phyloP scores from a whole-genome alignment of 352 stramenopile species.

The Phytophthora melonis region DNA sequence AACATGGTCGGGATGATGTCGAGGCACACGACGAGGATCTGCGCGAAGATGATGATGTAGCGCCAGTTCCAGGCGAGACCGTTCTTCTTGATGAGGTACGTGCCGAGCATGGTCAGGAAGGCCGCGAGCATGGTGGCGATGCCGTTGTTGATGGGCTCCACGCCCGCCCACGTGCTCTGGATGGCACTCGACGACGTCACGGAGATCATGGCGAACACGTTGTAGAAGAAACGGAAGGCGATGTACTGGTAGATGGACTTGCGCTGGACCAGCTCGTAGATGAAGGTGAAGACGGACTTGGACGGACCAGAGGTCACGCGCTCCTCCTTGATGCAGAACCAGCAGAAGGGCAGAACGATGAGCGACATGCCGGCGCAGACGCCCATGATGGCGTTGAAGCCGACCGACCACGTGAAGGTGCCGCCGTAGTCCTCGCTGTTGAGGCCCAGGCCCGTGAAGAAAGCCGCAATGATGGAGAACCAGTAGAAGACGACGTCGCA shows the following conservation, averaged over 20 bases:
- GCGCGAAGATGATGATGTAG: slow-evolving; percentile 46
- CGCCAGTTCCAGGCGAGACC: slow-evolving; percentile 67
- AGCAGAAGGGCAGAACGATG: slow-evolving; percentile 49
- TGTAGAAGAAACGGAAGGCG: slow-evolving; percentile 63
- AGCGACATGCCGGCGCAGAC: slow-evolving; percentile 47
- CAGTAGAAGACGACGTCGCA: slow-evolving; percentile 47
- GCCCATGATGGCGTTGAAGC: slow-evolving; percentile 66
- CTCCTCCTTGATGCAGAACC: slow-evolving; percentile 62
- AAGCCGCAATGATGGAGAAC: slow-evolving; percentile 49
- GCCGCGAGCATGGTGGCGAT: slow-evolving; percentile 60
- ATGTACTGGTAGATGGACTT: slow-evolving; percentile 63
- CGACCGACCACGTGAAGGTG: slow-evolving; percentile 64
- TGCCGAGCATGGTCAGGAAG: slow-evolving; percentile 54
- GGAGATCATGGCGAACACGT: slow-evolving; percentile 57
- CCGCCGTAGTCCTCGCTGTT: slow-evolving; percentile 65
- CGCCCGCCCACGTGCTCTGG: slow-evolving; percentile 62
- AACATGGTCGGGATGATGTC: slow-evolving; percentile 62
- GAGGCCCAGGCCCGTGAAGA: slow-evolving; percentile 59
- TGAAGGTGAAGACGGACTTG: slow-evolving; percentile 46
- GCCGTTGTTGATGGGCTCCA: slow-evolving; percentile 69
- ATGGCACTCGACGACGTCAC: slow-evolving; percentile 64
- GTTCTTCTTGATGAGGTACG: slow-evolving; percentile 46
- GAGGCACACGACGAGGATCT: slow-evolving; percentile 57
- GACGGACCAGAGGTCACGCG: slow-evolving; percentile 32
- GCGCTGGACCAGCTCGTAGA: slow-evolving; percentile 58